phyloP scores from a whole-genome alignment of 2,329 filamentous ascomycete species.

The Tolypocladium guangdongense region DNA sequence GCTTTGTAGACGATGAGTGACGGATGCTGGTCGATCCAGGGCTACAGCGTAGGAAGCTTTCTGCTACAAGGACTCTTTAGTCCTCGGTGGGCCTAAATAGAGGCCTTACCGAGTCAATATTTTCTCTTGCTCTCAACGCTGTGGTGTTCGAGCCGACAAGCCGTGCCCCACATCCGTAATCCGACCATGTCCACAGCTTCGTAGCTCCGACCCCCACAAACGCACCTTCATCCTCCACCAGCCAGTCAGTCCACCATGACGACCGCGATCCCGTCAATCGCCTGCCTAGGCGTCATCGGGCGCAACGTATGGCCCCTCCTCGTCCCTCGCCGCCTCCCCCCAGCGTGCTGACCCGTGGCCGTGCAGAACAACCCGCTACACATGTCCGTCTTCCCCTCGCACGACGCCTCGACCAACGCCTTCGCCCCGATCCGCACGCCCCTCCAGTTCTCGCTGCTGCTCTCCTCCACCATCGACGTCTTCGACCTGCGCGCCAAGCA shows the following conservation, averaged over 20 bases:
- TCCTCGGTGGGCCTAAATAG: not conserved
- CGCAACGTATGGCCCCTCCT: slow-evolving; percentile 55
- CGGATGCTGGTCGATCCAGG: not conserved
- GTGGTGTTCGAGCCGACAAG: not conserved
- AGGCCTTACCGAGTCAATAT: not conserved
- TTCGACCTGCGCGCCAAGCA: slow-evolving; percentile 76
- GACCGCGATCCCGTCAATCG: slow-evolving; percentile 65
- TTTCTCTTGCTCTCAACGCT: too few relatives aligned
- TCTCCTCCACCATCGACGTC: slow-evolving; percentile 85
- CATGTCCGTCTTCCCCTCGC: slow-evolving; percentile 76
- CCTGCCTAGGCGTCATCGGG: slow-evolving; percentile 87
- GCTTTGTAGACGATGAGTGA: slow-evolving; percentile 34
- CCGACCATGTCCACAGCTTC: not conserved
- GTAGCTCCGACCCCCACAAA: not conserved
- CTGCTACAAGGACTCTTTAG: not conserved
- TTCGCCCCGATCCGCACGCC: slow-evolving; percentile 51
- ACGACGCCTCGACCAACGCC: slow-evolving; percentile 44
- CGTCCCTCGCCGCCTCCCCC: not conserved
- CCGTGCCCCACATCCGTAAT: not conserved
- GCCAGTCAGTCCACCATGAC: slow-evolving; percentile 31
- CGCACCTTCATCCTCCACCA: slow-evolving; percentile 1
- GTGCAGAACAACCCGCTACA: slow-evolving; percentile 92
- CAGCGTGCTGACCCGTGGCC: not conserved
- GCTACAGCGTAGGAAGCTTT: too few relatives aligned
- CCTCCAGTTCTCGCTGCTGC: slow-evolving; percentile 85